Conservation (phyloP, 768 basidiomycete species). For the Hericium rajendrae region DNA sequence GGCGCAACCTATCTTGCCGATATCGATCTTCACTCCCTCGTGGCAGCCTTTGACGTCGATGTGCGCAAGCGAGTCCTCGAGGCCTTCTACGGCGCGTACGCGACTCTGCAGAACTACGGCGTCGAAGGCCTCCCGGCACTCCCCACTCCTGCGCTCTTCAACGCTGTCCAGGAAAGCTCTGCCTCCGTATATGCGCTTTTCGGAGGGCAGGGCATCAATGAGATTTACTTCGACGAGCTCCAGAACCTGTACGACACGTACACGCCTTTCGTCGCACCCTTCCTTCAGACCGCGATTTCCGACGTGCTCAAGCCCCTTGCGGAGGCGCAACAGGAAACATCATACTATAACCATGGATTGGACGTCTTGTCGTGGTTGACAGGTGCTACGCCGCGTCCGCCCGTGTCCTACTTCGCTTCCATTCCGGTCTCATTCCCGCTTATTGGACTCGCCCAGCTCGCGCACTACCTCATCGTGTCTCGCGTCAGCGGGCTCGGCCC, state of each 20-base stretch:
- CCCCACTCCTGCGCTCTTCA: slow-evolving; percentile 60
- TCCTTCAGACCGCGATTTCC: slow-evolving; percentile 53
- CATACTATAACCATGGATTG: slow-evolving; percentile 74
- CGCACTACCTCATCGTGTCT: slow-evolving; percentile 81
- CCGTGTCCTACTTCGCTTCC: slow-evolving; percentile 80
- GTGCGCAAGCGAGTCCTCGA: slow-evolving; percentile 68
- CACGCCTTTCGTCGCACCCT: slow-evolving; percentile 70
- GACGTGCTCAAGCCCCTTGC: slow-evolving; percentile 68
- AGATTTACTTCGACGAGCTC: slow-evolving; percentile 96
- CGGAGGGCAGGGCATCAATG: slow-evolving; percentile 96
- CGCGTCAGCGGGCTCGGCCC: slow-evolving; percentile 69
- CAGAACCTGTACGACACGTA: slow-evolving; percentile 88
- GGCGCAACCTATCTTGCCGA: slow-evolving; percentile 59
- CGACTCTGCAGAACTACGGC: slow-evolving; percentile 51
- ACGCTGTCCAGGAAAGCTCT: slow-evolving; percentile 48
- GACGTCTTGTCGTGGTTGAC: slow-evolving; percentile 80
- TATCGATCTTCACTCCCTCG: slow-evolving; percentile 76
- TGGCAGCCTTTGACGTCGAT: slow-evolving; percentile 64
- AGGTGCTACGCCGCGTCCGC: slow-evolving; percentile 58
- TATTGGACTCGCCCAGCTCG: slow-evolving; percentile 92
- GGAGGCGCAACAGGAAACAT: slow-evolving; percentile 42
- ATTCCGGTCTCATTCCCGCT: slow-evolving; percentile 91
- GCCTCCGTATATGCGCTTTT: slow-evolving; percentile 87
- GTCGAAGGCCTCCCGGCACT: slow-evolving; percentile 46
- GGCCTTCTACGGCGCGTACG: slow-evolving; percentile 71